Base-by-base conservation (phyloP, 345 rosid genomes). In the Corchorus olitorius region DNA sequence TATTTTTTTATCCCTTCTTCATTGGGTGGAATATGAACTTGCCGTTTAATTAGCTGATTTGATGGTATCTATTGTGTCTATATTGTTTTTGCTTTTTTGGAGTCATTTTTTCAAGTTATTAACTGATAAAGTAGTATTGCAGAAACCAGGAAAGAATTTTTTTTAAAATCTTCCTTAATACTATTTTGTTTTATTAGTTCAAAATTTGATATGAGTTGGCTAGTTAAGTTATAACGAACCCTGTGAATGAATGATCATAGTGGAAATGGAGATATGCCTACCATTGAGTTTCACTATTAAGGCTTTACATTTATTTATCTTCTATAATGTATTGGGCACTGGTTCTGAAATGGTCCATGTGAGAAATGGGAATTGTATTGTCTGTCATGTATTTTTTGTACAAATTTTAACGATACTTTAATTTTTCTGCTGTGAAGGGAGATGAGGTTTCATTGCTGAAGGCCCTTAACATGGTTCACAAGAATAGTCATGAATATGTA, bases 361-460 rank as follows among this genome's bases (percentile, higher is more conserved):
- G 33, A 50, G 46, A 3, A 19, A 15, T 65, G 22, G 60, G 34
- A 12, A 15, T 59, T 59, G 10, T 52, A 45, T 27, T 27, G 27
- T 27, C 27, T 27, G 9, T 48, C n/a, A 34, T 27, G 27, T 27
- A 20, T 70, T 27, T 65, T 22, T 37, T 56, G 7, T 69, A 8
- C 58, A 60, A 20, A 4, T 62, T 68, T 39, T 80, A 14, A 22
- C 61, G 74, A 59, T 19, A 41, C 74, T 70, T 80, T 11, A 60
- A 65, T 61, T 70, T 74, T 71, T 11, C 6, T 52, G 14, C 52
- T 81, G 65, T 86, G 79, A 77, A 95, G 99, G 99, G 97, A 22
- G 96, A 92, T 80, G 99, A 93, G 78, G 84, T 81, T 78, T 88
- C 92, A 50, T 78, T 95, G 79, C 98, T 81, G 64, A 90, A 83